Conservation (phyloP, 352 stramenopile species). For the Pythium grandisporangium region DNA sequence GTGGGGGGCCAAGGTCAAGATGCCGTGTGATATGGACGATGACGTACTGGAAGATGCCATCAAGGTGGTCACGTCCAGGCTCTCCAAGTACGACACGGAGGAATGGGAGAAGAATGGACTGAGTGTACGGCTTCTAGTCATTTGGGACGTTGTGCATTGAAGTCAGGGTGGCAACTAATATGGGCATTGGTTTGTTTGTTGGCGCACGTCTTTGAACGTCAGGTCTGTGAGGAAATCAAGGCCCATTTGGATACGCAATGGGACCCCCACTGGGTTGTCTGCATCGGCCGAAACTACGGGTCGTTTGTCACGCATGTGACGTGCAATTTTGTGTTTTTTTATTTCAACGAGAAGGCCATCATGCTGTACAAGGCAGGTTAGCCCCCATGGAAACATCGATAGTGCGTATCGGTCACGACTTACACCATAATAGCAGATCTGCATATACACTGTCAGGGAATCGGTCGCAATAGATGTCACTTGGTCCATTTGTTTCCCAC, state of each 20-base stretch:
- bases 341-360: slow-evolving; percentile 82
- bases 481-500: too few relatives aligned
- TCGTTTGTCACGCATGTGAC: slow-evolving; percentile 92
- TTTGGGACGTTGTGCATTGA: not conserved
- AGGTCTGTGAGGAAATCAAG: slow-evolving; percentile 66
- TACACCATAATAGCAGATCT: too few relatives aligned
- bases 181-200: not conserved
- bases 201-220: not conserved
- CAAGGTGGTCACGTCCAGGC: slow-evolving; percentile 53
- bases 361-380: slow-evolving; percentile 85
- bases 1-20: slow-evolving; percentile 82
- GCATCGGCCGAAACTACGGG: slow-evolving; percentile 89
- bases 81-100: slow-evolving; percentile 68
- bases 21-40: slow-evolving; percentile 85
- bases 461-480: too few relatives aligned
- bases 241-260: slow-evolving; percentile 64
- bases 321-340: slow-evolving; percentile 90
- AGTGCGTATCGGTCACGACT: too few relatives aligned
- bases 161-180: too few relatives aligned
- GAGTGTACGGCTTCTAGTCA: slow-evolving; percentile 16
- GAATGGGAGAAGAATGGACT: slow-evolving; percentile 80
- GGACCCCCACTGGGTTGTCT: slow-evolving; percentile 81
- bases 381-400: too few relatives aligned
- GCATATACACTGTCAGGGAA: too few relatives aligned
- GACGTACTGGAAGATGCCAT: slow-evolving; percentile 83